Evolutionary conservation across 2,329 filamentous ascomycete species (phyloP).

Genomic region (Colletotrichum shisoi): DNA sequence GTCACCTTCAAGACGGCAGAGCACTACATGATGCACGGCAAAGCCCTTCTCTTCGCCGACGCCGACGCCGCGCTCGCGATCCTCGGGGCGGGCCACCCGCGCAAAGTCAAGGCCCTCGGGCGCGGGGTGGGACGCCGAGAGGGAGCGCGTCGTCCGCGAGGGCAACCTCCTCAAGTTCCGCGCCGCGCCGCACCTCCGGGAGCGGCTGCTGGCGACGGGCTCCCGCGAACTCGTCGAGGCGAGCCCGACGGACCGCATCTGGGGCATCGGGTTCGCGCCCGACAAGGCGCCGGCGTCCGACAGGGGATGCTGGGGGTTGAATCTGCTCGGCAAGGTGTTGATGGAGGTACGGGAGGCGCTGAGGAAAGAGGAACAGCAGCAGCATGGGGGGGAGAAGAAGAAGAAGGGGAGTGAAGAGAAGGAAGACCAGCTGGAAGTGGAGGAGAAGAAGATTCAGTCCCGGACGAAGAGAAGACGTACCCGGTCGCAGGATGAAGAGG

Average conservation of each 20-base stretch:
- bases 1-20: conserved; percentile 60
- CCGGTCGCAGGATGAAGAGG: neutral
- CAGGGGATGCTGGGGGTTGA: conserved; percentile 66
- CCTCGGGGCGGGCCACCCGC: conserved; percentile 57
- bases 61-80: conserved; percentile 55
- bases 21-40: conserved; percentile 66
- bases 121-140: conserved; percentile 62
- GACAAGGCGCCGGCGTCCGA: conserved; percentile 55
- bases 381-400: neutral
- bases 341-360: conserved; percentile 65
- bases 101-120: conserved; percentile 62
- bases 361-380: conserved; percentile 50
- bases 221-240: conserved; percentile 70
- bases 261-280: conserved; percentile 70
- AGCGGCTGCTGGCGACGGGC: conserved; percentile 64
- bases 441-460: neutral
- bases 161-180: conserved; percentile 69
- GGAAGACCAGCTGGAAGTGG: neutral
- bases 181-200: conserved; percentile 53
- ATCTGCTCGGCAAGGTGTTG: conserved; percentile 69
- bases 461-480: neutral
- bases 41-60: conserved; percentile 61
- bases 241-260: conserved; percentile 67
- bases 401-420: conserved; percentile 46
- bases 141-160: conserved; percentile 63